These are phyloP conservation scores for Thalassia testudinum DNA, from an alignment of 116 monocot species.

Conservation along the genomic window DNA sequence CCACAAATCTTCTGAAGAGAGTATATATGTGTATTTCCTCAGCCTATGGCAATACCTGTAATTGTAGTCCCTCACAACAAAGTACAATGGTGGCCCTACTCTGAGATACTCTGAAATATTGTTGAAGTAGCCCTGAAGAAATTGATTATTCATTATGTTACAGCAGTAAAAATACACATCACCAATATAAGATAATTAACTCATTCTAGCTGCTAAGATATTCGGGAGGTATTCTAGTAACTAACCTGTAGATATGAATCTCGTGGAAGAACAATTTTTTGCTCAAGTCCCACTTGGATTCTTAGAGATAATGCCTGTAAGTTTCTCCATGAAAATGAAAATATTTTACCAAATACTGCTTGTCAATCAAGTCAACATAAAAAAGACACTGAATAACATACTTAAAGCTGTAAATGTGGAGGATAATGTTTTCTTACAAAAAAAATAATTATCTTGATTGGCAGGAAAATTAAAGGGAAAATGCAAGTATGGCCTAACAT, in stretches of 20 bases:
- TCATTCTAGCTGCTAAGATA: too few relatives aligned
- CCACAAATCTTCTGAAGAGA: too few relatives aligned
- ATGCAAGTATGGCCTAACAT: too few relatives aligned
- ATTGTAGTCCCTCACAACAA: constrained; percentile 89
- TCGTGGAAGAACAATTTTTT: constrained; percentile 74
- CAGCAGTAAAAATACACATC: neutral
- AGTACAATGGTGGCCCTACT: constrained; percentile 93
- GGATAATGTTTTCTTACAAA: too few relatives aligned
- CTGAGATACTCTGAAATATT: constrained; percentile 70
- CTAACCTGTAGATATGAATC: constrained; percentile 98
- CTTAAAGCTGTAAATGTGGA: too few relatives aligned
- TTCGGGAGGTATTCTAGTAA: constrained; percentile 1
- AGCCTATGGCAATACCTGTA: constrained; percentile 45
- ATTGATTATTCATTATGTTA: neutral
- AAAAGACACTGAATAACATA: too few relatives aligned
- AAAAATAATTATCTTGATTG: too few relatives aligned
- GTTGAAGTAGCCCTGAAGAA: constrained; percentile 70
- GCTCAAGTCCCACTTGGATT: constrained; percentile 87
- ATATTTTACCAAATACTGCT: neutral
- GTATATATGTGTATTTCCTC: too few relatives aligned
- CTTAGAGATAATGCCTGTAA: constrained; percentile 56
- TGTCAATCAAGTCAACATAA: too few relatives aligned
- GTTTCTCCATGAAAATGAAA: neutral
- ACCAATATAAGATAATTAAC: neutral
- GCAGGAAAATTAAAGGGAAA: too few relatives aligned